A percentile compares a stretch with the other conserved stretches of the same genome.
phyloP scores from a whole-genome alignment of 1,139 yeast genomes.

The Lodderomyces theae region DNA sequence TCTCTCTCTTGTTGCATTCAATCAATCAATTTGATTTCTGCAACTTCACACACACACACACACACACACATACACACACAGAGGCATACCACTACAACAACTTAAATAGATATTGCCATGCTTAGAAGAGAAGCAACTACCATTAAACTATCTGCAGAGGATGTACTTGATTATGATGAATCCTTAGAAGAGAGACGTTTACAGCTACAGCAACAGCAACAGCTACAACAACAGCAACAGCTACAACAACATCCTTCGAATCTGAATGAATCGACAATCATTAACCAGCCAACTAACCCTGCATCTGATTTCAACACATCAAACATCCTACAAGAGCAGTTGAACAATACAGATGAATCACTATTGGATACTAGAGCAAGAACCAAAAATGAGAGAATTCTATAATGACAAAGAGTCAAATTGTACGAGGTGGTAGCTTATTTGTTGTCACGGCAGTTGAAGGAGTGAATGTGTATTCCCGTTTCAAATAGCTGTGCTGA shows the following conservation, averaged over 20 bases:
- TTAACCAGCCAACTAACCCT: constrained; percentile 3
- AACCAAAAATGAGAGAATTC: constrained; percentile 21
- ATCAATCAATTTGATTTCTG: not conserved
- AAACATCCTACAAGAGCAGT: constrained; percentile 18
- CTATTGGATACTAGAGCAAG: constrained; percentile 5
- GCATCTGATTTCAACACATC: constrained; percentile 8
- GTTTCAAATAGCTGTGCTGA: not conserved
- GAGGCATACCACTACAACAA: not conserved
- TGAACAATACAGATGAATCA: constrained; percentile 10
- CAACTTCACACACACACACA: not conserved
- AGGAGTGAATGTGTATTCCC: not conserved
- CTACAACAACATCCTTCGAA: constrained; percentile 1
- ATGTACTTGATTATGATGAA: constrained; percentile 61
- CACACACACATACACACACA: not conserved
- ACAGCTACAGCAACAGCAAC: constrained; percentile 10
- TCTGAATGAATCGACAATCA: constrained; percentile 1
- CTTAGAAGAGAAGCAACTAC: constrained; percentile 64
- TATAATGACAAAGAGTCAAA: not conserved
- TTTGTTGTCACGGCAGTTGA: no score
- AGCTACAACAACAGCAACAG: constrained; percentile 7
- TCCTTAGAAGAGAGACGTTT: constrained; percentile 13
- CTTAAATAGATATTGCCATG: constrained; percentile 30
- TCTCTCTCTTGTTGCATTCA: not conserved
- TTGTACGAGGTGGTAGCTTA: no score
- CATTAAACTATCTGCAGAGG: constrained; percentile 64